A percentile compares a stretch with the other conserved stretches of the same genome.
These are phyloP conservation scores for Neurospora tetraspora DNA, from an alignment of 495 filamentous ascomycete species.

Conservation along the genomic window DNA sequence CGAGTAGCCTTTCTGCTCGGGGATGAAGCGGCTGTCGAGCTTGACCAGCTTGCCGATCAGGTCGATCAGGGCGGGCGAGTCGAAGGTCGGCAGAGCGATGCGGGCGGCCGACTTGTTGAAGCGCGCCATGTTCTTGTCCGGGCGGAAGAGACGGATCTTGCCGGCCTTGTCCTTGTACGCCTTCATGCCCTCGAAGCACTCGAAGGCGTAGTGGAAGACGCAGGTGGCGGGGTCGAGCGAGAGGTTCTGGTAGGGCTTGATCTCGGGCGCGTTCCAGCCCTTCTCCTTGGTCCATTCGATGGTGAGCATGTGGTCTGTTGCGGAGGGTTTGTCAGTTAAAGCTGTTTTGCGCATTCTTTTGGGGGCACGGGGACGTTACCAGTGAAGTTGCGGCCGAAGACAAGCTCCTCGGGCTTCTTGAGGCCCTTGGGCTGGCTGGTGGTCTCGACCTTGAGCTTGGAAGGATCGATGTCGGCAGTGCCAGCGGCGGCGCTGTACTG, in stretches of 20 bases:
- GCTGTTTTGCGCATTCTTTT: background rate
- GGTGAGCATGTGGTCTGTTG: slow-evolving; percentile 87
- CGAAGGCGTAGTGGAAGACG: slow-evolving; percentile 97
- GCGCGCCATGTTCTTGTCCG: slow-evolving; percentile 89
- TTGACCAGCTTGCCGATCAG: slow-evolving; percentile 70
- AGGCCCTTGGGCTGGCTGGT: slow-evolving; percentile 67
- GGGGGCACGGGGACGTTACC: slow-evolving; percentile 35
- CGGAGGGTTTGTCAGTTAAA: background rate
- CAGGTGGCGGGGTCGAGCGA: slow-evolving; percentile 91
- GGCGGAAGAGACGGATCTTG: slow-evolving; percentile 79
- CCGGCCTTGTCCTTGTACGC: slow-evolving; percentile 78
- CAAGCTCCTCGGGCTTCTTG: slow-evolving; percentile 61
- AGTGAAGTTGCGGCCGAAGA: slow-evolving; percentile 85
- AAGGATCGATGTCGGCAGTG: slow-evolving; percentile 58
- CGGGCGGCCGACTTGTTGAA: slow-evolving; percentile 81
- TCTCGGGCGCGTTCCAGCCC: slow-evolving; percentile 67
- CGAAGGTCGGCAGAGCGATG: slow-evolving; percentile 83
- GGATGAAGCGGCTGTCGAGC: slow-evolving; percentile 82
- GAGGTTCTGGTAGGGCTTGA: slow-evolving; percentile 92
- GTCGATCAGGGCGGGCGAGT: slow-evolving; percentile 58
- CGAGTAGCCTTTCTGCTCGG: slow-evolving; percentile 72
- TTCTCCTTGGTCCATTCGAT: slow-evolving; percentile 81
- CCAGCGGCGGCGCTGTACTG: slow-evolving; percentile 53
- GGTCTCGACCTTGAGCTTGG: slow-evolving; percentile 63
- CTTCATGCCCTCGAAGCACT: slow-evolving; percentile 98